These are phyloP conservation scores for Alloteropsis semialata DNA, from an alignment of 176 grass and related monocot species.

Conservation along the genomic window DNA sequence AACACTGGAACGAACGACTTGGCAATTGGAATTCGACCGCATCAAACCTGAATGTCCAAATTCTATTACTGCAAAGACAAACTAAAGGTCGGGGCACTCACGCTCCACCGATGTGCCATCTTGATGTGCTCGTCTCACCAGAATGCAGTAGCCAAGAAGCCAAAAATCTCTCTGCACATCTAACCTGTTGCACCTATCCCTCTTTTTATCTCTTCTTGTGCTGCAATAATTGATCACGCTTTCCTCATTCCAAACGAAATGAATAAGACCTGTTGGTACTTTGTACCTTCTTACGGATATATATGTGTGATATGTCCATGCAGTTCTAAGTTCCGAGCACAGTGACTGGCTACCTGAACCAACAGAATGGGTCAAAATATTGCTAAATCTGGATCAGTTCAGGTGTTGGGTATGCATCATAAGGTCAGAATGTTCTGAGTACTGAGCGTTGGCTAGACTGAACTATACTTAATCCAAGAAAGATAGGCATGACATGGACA, in stretches of 20 bases:
- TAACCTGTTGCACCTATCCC: neutral
- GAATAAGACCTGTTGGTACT: neutral
- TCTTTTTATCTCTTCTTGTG: neutral
- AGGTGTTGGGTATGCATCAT: neutral
- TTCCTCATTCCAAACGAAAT: neutral
- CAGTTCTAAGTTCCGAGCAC: neutral
- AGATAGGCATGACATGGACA: neutral
- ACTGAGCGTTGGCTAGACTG: neutral
- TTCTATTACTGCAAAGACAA: constrained; percentile 14
- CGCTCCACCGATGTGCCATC: constrained; percentile 7
- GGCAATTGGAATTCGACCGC: constrained; percentile 6
- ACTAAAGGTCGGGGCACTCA: neutral
- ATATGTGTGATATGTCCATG: neutral
- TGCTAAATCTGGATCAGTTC: constrained; percentile 20
- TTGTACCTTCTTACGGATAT: neutral
- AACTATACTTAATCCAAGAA: neutral
- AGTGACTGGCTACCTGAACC: constrained; percentile 21
- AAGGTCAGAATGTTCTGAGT: constrained; percentile 12
- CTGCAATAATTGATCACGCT: neutral
- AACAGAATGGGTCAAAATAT: constrained; percentile 24
- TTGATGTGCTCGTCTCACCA: constrained; percentile 37
- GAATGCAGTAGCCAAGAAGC: constrained; percentile 42
- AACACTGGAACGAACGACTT: neutral
- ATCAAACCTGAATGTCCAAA: neutral
- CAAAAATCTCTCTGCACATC: neutral